Percentiles rank a stretch among this genome's conserved stretches.
These are phyloP conservation scores for Magnolia officinalis DNA, from an alignment of 164 flowering plant genomes.

Conservation along the genomic window DNA sequence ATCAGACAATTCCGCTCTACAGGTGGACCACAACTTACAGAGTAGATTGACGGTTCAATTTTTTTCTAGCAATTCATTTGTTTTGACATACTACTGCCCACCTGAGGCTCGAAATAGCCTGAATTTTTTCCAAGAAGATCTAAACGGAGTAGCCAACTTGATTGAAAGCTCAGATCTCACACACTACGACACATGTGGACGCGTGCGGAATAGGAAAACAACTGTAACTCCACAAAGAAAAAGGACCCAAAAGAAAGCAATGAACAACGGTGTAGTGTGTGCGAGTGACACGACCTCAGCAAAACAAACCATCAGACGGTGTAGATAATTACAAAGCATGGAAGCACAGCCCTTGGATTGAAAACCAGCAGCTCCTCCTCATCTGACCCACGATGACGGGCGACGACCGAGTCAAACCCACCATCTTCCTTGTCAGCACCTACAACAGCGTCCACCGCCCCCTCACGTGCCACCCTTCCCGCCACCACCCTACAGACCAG, in stretches of 20 bases:
- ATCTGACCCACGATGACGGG: slow-evolving; percentile 25
- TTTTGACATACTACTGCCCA: too few relatives aligned
- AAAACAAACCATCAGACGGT: slow-evolving; percentile 20
- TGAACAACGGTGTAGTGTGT: background rate
- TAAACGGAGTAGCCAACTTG: too few relatives aligned
- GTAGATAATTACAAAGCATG: slow-evolving; percentile 85
- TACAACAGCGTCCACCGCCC: slow-evolving; percentile 7
- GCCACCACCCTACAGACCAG: slow-evolving; percentile 87
- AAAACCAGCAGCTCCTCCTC: slow-evolving; percentile 68
- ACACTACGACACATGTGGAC: too few relatives aligned
- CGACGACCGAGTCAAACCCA: slow-evolving; percentile 66
- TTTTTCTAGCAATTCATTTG: too few relatives aligned
- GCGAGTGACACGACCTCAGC: background rate
- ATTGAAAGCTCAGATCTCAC: too few relatives aligned
- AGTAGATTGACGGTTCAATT: too few relatives aligned
- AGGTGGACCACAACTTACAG: too few relatives aligned
- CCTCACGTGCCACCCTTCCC: slow-evolving; percentile 66
- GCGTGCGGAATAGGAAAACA: background rate
- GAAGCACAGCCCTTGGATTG: slow-evolving; percentile 87
- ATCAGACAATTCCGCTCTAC: too few relatives aligned
- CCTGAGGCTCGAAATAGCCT: too few relatives aligned
- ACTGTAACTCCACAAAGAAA: background rate
- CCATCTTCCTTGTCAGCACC: slow-evolving; percentile 40
- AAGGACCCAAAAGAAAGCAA: background rate
- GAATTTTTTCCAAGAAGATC: too few relatives aligned